A percentile compares a stretch with the other conserved stretches of the same genome.
Conservation (phyloP, 2,329 filamentous ascomycete genomes). For the Pyrenophora graminea region DNA sequence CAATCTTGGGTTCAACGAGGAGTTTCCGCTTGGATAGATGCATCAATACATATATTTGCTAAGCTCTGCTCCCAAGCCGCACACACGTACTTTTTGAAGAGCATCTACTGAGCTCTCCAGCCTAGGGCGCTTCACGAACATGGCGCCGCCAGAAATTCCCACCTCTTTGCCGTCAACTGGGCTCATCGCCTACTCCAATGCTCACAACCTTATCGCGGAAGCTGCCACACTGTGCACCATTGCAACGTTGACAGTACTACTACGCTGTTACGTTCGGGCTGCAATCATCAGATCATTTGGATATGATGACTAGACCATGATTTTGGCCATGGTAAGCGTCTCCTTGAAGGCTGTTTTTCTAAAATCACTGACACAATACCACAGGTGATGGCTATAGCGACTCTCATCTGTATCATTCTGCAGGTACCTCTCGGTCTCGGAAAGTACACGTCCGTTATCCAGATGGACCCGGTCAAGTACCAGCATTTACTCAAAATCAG, state of each 20-base stretch:
- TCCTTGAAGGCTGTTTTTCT: no score
- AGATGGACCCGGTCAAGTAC: conserved; percentile 33
- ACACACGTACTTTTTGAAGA: no score
- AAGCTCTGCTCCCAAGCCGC: no score
- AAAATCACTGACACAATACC: background rate
- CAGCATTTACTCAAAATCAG: conserved; percentile 48
- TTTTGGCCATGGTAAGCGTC: conserved; percentile 47
- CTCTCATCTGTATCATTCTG: conserved; percentile 51
- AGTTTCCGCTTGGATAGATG: no score
- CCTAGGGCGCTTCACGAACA: no score
- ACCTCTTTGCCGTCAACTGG: no score
- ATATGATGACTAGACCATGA: conserved; percentile 55
- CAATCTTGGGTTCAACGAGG: no score
- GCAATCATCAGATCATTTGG: conserved; percentile 55
- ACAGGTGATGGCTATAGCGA: conserved; percentile 13
- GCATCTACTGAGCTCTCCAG: no score
- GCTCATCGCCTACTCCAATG: conserved; percentile 38
- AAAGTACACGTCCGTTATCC: conserved; percentile 49
- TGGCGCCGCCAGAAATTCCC: no score
- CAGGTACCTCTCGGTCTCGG: conserved; percentile 45
- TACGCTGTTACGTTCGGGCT: conserved; percentile 55
- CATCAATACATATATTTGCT: no score
- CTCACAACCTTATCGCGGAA: background rate
- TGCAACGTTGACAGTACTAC: conserved; percentile 46
- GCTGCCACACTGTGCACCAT: conserved; percentile 37